Evolutionary conservation across 352 stramenopile genomes (phyloP).

Genomic region (Saprolegnia parasitica): DNA sequence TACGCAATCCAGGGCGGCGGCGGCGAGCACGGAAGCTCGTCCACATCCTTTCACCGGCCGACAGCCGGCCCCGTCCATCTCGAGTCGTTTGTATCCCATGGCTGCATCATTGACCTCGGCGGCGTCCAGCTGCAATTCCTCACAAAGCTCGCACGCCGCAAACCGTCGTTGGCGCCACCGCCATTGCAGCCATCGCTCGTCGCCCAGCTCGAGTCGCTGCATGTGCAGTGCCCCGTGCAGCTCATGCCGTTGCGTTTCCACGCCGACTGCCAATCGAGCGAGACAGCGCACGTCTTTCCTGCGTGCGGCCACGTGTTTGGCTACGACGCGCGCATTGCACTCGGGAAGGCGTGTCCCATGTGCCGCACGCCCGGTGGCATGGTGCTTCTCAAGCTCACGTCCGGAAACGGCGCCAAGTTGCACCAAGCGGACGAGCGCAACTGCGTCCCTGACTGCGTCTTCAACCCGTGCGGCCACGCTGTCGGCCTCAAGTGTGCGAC

Average conservation of each 20-base stretch:
- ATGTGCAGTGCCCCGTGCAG: slow-evolving; percentile 74
- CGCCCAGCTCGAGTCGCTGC: slow-evolving; percentile 59
- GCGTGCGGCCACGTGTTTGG: slow-evolving; percentile 78
- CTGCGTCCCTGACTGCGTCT: slow-evolving; percentile 63
- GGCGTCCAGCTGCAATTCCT: slow-evolving; percentile 77
- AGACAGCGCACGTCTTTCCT: slow-evolving; percentile 70
- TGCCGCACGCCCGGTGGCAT: slow-evolving; percentile 59
- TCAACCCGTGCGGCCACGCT: slow-evolving; percentile 79
- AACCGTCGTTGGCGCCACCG: background rate
- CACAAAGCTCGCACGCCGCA: slow-evolving; percentile 30
- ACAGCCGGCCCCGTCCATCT: slow-evolving; percentile 36
- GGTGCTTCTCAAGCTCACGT: slow-evolving; percentile 64
- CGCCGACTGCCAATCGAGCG: slow-evolving; percentile 46
- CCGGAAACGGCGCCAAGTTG: slow-evolving; percentile 54
- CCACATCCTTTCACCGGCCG: slow-evolving; percentile 64
- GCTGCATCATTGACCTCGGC: slow-evolving; percentile 69
- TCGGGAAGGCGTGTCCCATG: slow-evolving; percentile 52
- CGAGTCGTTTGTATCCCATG: slow-evolving; percentile 53
- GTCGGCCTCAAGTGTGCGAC: slow-evolving; percentile 62
- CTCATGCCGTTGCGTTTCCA: slow-evolving; percentile 63
- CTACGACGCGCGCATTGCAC: slow-evolving; percentile 64
- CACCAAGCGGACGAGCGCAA: slow-evolving; percentile 52
- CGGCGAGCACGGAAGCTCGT: background rate
- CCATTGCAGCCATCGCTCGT: slow-evolving; percentile 44
- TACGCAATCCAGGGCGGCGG: slow-evolving; percentile 52